Percentiles rank a stretch among this genome's conserved stretches.
These are phyloP conservation scores for Wallacemonas sp. DNA, from an alignment of 208 protist species.

Conservation along the genomic window DNA sequence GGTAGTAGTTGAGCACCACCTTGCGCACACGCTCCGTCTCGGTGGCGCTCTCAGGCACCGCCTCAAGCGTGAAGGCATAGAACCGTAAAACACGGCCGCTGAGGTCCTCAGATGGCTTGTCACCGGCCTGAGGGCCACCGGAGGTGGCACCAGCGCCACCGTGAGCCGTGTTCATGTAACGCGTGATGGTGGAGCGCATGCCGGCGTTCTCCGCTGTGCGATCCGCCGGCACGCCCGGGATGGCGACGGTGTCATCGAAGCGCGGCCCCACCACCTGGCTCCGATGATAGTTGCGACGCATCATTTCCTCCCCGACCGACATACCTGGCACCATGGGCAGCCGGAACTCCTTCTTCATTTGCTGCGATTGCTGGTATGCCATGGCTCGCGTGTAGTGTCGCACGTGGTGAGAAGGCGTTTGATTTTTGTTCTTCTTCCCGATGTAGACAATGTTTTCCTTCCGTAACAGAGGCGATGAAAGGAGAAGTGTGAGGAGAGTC, in stretches of 20 bases:
- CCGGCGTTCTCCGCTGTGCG: conserved; percentile 24
- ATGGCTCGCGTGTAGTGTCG: conserved; percentile 18
- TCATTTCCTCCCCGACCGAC: conserved; percentile 88
- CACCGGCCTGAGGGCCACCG: not conserved
- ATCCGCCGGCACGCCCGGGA: conserved; percentile 61
- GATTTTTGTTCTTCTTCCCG: not conserved
- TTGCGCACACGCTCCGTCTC: conserved; percentile 93
- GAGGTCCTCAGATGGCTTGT: conserved; percentile 34
- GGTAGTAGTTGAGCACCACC: conserved; percentile 91
- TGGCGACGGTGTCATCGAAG: conserved; percentile 40
- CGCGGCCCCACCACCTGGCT: conserved; percentile 49
- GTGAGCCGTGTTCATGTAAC: conserved; percentile 11
- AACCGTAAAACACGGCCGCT: conserved; percentile 91
- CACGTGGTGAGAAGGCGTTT: no score
- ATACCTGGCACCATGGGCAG: conserved; percentile 91
- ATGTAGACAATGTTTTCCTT: not conserved
- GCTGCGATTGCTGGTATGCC: conserved; percentile 73
- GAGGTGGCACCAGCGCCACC: conserved; percentile 2
- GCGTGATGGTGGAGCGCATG: conserved; percentile 22
- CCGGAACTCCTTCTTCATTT: conserved; percentile 87
- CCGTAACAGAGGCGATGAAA: no score
- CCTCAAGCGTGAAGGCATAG: conserved; percentile 94
- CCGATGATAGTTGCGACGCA: conserved; percentile 88
- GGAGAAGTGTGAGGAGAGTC: not conserved
- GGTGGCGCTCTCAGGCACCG: conserved; percentile 90